These are phyloP conservation scores for Citrullus mucosospermus DNA, from an alignment of 306 rosid genomes.

Conservation along the genomic window DNA sequence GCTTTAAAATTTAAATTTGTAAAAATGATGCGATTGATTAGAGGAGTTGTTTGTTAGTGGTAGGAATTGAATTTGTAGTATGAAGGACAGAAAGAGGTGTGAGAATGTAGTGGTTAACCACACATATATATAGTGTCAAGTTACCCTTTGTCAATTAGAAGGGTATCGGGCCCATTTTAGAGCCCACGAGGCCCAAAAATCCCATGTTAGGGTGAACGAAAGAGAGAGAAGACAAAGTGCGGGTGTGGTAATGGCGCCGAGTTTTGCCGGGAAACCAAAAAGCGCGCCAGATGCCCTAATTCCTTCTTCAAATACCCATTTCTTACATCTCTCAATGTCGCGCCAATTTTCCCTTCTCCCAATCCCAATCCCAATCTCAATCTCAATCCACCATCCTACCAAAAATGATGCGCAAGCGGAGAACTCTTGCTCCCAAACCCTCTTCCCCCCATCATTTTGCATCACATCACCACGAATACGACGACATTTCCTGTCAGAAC, in stretches of 20 bases:
- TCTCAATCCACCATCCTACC: background rate
- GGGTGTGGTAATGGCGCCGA: background rate
- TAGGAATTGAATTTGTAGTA: no score
- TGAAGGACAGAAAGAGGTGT: no score
- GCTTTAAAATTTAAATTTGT: no score
- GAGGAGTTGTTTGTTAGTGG: no score
- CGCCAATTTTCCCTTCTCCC: background rate
- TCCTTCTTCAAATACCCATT: background rate
- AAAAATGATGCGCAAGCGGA: constrained; percentile 23
- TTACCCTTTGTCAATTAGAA: no score
- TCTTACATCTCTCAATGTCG: background rate
- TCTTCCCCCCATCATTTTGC: background rate
- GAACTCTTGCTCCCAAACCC: constrained; percentile 53
- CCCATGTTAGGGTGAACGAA: background rate
- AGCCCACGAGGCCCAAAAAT: background rate
- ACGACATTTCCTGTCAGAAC: constrained; percentile 26
- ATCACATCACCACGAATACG: background rate
- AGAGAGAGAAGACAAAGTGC: background rate
- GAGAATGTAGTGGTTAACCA: no score
- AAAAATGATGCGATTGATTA: no score
- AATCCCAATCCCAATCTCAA: background rate
- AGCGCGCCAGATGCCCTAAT: background rate
- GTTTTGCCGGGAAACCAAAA: background rate
- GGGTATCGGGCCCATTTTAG: background rate
- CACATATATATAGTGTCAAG: no score